A percentile compares a stretch with the other conserved stretches of the same genome.
Conservation (phyloP, 2,329 filamentous ascomycete species). For the Exophiala oligosperma region DNA sequence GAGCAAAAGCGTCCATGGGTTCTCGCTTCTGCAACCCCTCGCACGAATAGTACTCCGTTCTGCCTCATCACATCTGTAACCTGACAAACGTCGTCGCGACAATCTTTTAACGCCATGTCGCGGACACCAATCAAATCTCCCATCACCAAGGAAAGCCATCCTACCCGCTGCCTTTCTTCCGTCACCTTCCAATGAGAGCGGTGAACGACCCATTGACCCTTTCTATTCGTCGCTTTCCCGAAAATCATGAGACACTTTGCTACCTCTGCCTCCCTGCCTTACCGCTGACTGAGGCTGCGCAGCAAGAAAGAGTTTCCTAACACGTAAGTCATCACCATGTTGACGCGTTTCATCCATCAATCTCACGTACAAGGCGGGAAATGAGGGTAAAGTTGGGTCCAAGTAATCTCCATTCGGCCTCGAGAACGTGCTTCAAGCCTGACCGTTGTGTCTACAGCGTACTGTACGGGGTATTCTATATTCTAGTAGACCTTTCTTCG, state of each 20-base stretch:
- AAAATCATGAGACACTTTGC: constrained; percentile 5
- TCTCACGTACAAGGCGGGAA: too few species aligned
- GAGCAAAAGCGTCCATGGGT: not conserved
- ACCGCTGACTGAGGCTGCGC: not conserved
- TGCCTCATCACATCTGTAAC: not conserved
- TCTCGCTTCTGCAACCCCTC: not conserved
- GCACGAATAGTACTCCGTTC: not conserved
- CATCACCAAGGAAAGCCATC: not conserved
- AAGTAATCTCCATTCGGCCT: too few species aligned
- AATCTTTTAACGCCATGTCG: not conserved
- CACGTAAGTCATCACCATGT: too few species aligned
- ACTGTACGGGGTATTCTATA: too few species aligned
- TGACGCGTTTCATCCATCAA: too few species aligned
- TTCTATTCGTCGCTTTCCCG: constrained; percentile 3
- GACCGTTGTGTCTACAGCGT: too few species aligned
- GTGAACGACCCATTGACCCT: not conserved
- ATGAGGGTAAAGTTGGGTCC: too few species aligned
- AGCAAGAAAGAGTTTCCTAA: not conserved
- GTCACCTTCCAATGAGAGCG: constrained; percentile 1
- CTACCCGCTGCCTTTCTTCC: constrained; percentile 8
- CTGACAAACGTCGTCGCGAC: too few species aligned
- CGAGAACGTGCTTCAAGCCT: too few species aligned
- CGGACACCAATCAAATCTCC: constrained; percentile 1
- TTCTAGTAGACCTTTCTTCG: too few species aligned
- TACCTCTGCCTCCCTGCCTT: too few species aligned